Evolutionary conservation across 2,329 filamentous ascomycete species (phyloP), one percentile per base, ranked within the genome.

Genomic region (Talaromyces albobiverticillius): DNA sequence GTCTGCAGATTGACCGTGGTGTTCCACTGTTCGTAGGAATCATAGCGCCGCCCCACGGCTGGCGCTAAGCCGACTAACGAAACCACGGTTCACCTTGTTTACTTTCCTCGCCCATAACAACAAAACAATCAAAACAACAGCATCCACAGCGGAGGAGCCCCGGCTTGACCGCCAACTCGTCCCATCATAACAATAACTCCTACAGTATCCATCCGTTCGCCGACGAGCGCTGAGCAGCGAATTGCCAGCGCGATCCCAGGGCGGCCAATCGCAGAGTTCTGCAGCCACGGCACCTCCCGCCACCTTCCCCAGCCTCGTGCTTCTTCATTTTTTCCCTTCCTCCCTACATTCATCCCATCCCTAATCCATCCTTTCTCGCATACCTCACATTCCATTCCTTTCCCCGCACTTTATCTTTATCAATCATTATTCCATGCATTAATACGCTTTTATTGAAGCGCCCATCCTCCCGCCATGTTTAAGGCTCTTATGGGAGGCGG

Each of bases 401-500:
- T 5, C 47, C 47, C 38, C 47, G 34, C 47, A 29, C 20, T 41
- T 32, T 18, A 45, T 52, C 40, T 18, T 20, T 45, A 45, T 45
- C 26, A 16, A 26, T 31, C 42, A 43, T 23, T 26, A 51, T 41
- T 48, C 41, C 55, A 57, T 57, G 55, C 51, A 31, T 51, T 51
- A 48, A 48, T 49, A 45, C 50, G 45, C 40, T 22, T 31, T 46
- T 18, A 41, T 45, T 38, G n/a, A n/a, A n/a, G 50, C 50, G 48
- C 54, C 32, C 48, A 48, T 29, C 49, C 43, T 45, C 64, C 64
- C 64, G 67, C 58, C 62, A 72, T 71, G 70, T 69, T 71, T 55
- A 72, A 67, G 59, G 69, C 66, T 62, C 64, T 72, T 32, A 63
- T 71, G 64, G 67, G 68, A 64, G 66, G 70, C 61, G 58, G 57